Evolutionary conservation across 208 protist species (phyloP).

Genomic region (Phytomonas sp.): DNA sequence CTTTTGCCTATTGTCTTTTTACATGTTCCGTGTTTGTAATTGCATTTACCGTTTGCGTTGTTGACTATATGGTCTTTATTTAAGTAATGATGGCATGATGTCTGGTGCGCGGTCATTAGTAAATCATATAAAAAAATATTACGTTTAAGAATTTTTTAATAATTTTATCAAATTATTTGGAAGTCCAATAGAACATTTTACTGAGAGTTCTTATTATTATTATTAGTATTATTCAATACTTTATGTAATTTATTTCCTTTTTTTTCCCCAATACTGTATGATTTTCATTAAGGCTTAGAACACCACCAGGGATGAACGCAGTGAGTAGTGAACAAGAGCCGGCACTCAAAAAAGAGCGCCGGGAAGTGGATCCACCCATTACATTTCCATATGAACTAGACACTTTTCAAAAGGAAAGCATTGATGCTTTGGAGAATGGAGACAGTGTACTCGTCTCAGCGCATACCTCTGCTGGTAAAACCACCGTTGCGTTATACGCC

Average conservation of each 20-base stretch:
- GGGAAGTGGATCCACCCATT: conserved; percentile 78
- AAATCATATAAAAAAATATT: neutral
- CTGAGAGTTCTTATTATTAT: neutral
- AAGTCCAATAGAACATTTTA: neutral
- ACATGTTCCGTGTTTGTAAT: neutral
- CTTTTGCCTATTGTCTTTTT: neutral
- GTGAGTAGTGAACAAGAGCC: conserved; percentile 19
- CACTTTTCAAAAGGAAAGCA: conserved; percentile 92
- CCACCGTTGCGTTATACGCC: conserved; percentile 98
- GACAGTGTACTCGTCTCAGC: conserved; percentile 99
- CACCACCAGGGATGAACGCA: neutral
- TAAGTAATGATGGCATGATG: neutral
- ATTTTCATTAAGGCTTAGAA: neutral
- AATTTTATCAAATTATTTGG: neutral
- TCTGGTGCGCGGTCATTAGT: neutral
- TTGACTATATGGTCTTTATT: neutral
- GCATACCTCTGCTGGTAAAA: conserved; percentile 99
- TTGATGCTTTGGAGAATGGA: conserved; percentile 91
- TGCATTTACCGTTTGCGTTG: neutral
- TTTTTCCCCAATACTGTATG: neutral
- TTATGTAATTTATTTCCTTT: neutral
- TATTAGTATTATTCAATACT: neutral
- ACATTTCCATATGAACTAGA: conserved; percentile 95
- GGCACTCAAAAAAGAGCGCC: conserved; percentile 42
- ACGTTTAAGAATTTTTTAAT: neutral